Evolutionary conservation across 306 rosid species (phyloP).

Genomic region (Ammopiptanthus mongolicus): DNA sequence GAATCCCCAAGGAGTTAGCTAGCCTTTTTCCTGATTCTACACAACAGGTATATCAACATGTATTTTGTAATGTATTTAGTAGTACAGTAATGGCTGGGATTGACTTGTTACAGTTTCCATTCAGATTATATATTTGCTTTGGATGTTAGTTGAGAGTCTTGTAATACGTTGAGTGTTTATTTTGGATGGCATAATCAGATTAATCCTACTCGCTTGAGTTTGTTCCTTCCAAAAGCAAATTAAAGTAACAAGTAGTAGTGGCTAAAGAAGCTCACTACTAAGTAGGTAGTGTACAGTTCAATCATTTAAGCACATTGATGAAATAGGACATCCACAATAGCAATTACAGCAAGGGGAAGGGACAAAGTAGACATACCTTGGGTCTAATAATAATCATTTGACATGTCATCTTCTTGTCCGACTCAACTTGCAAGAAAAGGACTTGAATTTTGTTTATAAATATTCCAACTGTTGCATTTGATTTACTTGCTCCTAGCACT

Average conservation of each 20-base stretch:
- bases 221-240: neutral
- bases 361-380: conserved; percentile 46
- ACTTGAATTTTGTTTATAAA: too few species aligned
- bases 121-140: too few species aligned
- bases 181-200: too few species aligned
- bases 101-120: too few species aligned
- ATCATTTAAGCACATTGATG: neutral
- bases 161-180: too few species aligned
- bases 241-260: neutral
- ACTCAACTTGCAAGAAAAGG: conserved; percentile 43
- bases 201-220: too few species aligned
- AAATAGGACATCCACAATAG: neutral
- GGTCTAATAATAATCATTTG: conserved; percentile 42
- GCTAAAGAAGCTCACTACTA: neutral
- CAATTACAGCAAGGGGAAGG: neutral
- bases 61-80: too few species aligned
- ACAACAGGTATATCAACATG: too few species aligned
- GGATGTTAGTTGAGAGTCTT: too few species aligned
- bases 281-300: neutral
- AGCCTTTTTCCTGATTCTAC: neutral
- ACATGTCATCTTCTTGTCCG: conserved; percentile 28
- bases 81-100: too few species aligned
- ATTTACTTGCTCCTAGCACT: conserved; percentile 71
- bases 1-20: neutral
- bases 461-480: conserved; percentile 74